Conservation (phyloP, 805 yeast species). For the Candida ficus region DNA sequence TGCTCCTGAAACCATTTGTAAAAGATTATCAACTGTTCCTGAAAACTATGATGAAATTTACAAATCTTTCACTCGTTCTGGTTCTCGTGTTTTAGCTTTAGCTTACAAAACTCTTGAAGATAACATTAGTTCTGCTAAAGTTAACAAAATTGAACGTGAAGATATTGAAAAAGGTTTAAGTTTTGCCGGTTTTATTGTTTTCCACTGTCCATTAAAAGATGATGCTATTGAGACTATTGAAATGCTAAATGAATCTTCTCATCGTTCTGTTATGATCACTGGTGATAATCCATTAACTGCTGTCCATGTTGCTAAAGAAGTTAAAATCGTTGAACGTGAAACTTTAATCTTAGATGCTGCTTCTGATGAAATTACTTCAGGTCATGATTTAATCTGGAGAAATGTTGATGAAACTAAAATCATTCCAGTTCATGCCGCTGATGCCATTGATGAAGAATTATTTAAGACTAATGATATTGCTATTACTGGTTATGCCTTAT, state of each 20-base stretch:
- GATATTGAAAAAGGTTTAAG: slow-evolving; percentile 66
- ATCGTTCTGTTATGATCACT: slow-evolving; percentile 95
- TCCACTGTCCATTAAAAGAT: slow-evolving; percentile 93
- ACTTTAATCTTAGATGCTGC: slow-evolving; percentile 80
- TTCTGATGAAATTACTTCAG: slow-evolving; percentile 62
- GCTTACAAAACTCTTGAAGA: slow-evolving; percentile 72
- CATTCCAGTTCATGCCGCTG: slow-evolving; percentile 60
- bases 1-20: slow-evolving; percentile 93
- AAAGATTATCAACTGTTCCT: slow-evolving; percentile 69
- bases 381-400: slow-evolving; percentile 72
- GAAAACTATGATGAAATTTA: slow-evolving; percentile 75
- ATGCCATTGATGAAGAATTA: slow-evolving; percentile 48
- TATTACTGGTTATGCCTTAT: slow-evolving; percentile 87
- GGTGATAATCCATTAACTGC: slow-evolving; percentile 99
- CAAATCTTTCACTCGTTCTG: slow-evolving; percentile 89
- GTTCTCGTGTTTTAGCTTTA: slow-evolving; percentile 94
- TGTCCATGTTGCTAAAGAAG: slow-evolving; percentile 94
- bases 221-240: slow-evolving; percentile 88
- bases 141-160: slow-evolving; percentile 64
- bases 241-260: slow-evolving; percentile 93
- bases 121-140: slow-evolving; percentile 40
- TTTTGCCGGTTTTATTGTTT: slow-evolving; percentile 91
- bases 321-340: slow-evolving; percentile 77
- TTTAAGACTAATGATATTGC: slow-evolving; percentile 78
- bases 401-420: slow-evolving; percentile 71